Percentiles rank a stretch among this genome's conserved stretches.
Conservation (phyloP, 805 yeast species). For the Starmerella kuoi region DNA sequence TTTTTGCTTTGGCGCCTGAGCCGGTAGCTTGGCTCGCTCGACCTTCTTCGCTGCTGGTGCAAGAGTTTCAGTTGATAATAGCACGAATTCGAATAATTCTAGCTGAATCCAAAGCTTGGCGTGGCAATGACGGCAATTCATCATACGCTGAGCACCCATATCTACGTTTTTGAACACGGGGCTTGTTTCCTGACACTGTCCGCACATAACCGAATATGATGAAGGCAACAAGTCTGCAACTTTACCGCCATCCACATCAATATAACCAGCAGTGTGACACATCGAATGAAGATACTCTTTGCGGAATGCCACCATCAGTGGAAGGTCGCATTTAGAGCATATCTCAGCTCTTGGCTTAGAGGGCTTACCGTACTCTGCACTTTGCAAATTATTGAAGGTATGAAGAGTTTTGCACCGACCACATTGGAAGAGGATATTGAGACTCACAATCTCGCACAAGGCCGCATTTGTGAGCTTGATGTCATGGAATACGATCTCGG, state of each 20-base stretch:
- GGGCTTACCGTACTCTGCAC: conserved; percentile 29
- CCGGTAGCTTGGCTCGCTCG: conserved; percentile 10
- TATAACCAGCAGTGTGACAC: conserved; percentile 28
- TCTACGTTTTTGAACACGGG: conserved; percentile 28
- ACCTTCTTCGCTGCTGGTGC: conserved; percentile 12
- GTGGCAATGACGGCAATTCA: conserved; percentile 31
- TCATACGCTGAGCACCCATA: conserved; percentile 26
- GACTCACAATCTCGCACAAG: conserved; percentile 27
- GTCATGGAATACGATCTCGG: conserved; percentile 28
- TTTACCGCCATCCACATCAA: conserved; percentile 32
- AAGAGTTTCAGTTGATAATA: conserved; percentile 26
- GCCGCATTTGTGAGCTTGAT: conserved; percentile 27
- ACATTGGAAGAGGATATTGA: conserved; percentile 30
- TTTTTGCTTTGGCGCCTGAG: conserved; percentile 21
- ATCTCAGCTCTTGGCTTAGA: conserved; percentile 26
- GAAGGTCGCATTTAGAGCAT: conserved; percentile 30
- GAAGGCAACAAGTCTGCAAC: conserved; percentile 31
- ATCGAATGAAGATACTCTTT: conserved; percentile 30
- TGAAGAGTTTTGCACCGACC: conserved; percentile 30
- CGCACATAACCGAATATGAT: conserved; percentile 30
- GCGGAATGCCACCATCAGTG: conserved; percentile 29
- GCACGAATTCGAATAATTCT: conserved; percentile 27
- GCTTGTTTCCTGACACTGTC: conserved; percentile 25
- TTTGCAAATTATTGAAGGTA: conserved; percentile 28
- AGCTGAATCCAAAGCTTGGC: conserved; percentile 27